Evolutionary conservation across 129 eudicot genomes (phyloP).

Genomic region (Arctium minus): DNA sequence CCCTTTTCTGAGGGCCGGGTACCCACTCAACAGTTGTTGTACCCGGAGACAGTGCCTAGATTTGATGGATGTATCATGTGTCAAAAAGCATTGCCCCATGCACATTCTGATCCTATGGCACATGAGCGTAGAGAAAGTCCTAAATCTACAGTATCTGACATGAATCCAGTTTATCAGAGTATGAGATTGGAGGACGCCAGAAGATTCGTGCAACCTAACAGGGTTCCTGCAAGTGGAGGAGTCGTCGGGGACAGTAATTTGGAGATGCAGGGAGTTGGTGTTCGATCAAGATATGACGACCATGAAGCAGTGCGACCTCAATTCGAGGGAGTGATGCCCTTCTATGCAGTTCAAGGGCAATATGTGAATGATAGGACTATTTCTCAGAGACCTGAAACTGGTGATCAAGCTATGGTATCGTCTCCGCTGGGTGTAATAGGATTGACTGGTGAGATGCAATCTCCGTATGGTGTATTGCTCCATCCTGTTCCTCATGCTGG

Average conservation of each 20-base stretch:
- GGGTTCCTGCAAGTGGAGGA: background rate
- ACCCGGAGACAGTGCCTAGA: constrained; percentile 36
- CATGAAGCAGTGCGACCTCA: too few species aligned
- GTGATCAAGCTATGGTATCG: constrained; percentile 33
- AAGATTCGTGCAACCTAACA: constrained; percentile 40
- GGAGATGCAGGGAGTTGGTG: too few species aligned
- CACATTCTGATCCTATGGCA: constrained; percentile 88
- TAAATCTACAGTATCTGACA: constrained; percentile 35
- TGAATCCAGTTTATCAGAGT: constrained; percentile 51
- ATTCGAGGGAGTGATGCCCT: constrained; percentile 7
- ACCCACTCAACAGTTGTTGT: constrained; percentile 43
- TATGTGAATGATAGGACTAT: constrained; percentile 24
- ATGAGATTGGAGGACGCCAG: constrained; percentile 46
- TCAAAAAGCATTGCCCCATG: constrained; percentile 87
- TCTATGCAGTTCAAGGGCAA: constrained; percentile 30
- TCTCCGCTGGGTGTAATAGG: constrained; percentile 32
- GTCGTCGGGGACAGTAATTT: constrained; percentile 10
- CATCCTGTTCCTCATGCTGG: constrained; percentile 36
- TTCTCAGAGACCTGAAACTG: constrained; percentile 27
- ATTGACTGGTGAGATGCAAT: too few species aligned
- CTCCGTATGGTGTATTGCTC: constrained; percentile 38
- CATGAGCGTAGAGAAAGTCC: constrained; percentile 59
- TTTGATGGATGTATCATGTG: constrained; percentile 76
- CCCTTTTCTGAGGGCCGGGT: constrained; percentile 46
- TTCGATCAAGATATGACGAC: too few species aligned